Evolutionary conservation across 2,329 filamentous ascomycete species (phyloP), one percentile per base, ranked within the genome.

Genomic region (Alternaria hordeiaustralica): DNA sequence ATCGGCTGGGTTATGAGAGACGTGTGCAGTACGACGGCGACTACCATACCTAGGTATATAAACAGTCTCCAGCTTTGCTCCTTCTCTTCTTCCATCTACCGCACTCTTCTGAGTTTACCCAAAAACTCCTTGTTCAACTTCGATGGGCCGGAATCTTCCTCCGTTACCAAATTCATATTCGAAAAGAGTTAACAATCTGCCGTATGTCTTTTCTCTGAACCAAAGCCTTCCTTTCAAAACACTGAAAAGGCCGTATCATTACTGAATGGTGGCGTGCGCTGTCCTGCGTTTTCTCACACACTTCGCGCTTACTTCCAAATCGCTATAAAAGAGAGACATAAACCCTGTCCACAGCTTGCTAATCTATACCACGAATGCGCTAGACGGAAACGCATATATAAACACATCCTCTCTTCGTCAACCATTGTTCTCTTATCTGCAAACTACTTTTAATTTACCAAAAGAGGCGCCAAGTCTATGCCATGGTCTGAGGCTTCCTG

Each of bases 171-270:
- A n/a, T n/a, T n/a, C n/a, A n/a, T n/a, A n/a, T n/a, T n/a, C n/a
- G n/a, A n/a, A n/a, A n/a, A n/a, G n/a, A n/a, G n/a, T n/a, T n/a
- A n/a, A n/a, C n/a, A n/a, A n/a, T n/a, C n/a, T n/a, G n/a, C n/a
- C n/a, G n/a, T n/a, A n/a, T 41, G n/a, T 41, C 9, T 15, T 41
- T 41, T 41, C 36, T 41, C 36, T n/a, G 36, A 41, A 41, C 36
- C 36, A 41, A 41, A 41, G 0, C n/a, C n/a, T 41, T 1, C 15
- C 36, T 41, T 41, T 18, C 36, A 3, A 11, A 11, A 10, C 6
- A 41, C 8, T 9, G 11, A 41, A n/a, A 41, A 5, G 15, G 0
- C 10, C 5, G 1, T 0, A n/a, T 1, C 9, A n/a, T 5, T 0
- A 10, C 0, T n/a, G 4, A 5, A 41, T 41, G 36, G n/a, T 18